Percentiles rank a stretch among this genome's conserved stretches.
phyloP scores from a whole-genome alignment of 495 filamentous ascomycete species.

The Evernia prunastri region DNA sequence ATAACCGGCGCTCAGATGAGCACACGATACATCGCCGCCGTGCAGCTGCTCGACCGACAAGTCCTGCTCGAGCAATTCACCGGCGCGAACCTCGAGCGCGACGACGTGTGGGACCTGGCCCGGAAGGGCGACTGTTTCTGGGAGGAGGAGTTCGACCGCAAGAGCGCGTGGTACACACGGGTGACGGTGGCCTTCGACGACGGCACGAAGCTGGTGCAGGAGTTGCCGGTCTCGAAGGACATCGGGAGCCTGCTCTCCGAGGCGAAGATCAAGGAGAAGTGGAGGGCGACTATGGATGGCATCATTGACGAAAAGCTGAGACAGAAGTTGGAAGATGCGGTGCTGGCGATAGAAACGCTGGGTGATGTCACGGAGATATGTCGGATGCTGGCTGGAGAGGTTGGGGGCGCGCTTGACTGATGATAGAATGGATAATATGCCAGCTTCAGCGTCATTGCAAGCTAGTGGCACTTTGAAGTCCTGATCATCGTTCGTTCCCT shows the following conservation, averaged over 20 bases:
- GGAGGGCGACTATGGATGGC: too few relatives aligned
- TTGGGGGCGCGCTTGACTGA: neutral
- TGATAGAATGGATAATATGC: neutral
- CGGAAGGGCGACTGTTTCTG: constrained; percentile 35
- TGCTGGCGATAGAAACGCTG: neutral
- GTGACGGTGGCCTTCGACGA: neutral
- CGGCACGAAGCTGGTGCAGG: neutral
- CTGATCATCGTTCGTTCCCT: too few relatives aligned
- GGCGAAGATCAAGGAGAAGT: neutral
- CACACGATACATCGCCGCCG: constrained; percentile 36
- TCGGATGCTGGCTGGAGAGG: neutral
- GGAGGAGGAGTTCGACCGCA: constrained; percentile 25
- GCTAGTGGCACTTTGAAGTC: too few relatives aligned
- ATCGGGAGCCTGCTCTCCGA: neutral
- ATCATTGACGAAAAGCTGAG: neutral
- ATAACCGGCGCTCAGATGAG: constrained; percentile 42
- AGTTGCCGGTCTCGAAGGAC: neutral
- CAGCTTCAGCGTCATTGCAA: too few relatives aligned
- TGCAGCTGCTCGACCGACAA: constrained; percentile 36
- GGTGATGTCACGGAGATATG: neutral
- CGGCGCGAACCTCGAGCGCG: constrained; percentile 32
- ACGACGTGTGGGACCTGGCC: constrained; percentile 35
- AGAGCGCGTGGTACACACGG: neutral
- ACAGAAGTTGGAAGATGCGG: neutral
- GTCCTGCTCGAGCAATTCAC: constrained; percentile 35